Evolutionary conservation across 2,329 filamentous ascomycete genomes (phyloP).

Genomic region (Ascomycota sp.): DNA sequence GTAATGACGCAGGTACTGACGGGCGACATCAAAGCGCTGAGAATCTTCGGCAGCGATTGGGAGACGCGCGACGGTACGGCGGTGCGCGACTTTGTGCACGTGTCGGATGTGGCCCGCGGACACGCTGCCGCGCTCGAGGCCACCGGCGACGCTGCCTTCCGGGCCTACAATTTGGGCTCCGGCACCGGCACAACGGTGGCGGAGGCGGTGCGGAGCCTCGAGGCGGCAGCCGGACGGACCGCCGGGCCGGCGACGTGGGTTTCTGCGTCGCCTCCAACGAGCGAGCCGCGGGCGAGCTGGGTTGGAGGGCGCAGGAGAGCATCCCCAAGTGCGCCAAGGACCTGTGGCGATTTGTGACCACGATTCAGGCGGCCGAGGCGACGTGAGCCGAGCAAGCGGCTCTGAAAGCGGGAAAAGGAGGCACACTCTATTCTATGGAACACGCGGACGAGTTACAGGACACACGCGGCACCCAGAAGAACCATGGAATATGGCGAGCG

Average conservation of each 20-base stretch:
- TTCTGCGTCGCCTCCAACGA: slow-evolving; percentile 20
- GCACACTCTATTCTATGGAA: too few relatives aligned
- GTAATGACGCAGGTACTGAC: slow-evolving; percentile 41
- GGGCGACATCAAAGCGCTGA: slow-evolving; percentile 28
- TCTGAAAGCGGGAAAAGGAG: too few relatives aligned
- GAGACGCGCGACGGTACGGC: slow-evolving; percentile 44
- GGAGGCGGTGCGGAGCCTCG: slow-evolving; percentile 21
- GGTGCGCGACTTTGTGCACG: slow-evolving; percentile 48
- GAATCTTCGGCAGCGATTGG: slow-evolving; percentile 45
- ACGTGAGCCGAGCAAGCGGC: too few relatives aligned
- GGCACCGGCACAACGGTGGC: slow-evolving; percentile 23
- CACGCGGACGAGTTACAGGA: too few relatives aligned
- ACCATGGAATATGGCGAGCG: too few relatives aligned
- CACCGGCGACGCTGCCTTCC: slow-evolving; percentile 11
- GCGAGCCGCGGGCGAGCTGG: slow-evolving; percentile 19
- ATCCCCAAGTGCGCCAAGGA: slow-evolving; percentile 12
- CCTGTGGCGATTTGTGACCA: slow-evolving; percentile 13
- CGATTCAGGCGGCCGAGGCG: not conserved
- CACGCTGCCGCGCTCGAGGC: slow-evolving; percentile 37
- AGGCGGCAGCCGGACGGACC: slow-evolving; percentile 13
- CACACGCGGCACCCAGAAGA: too few relatives aligned
- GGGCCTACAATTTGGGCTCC: slow-evolving; percentile 24
- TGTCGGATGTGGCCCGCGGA: slow-evolving; percentile 41
- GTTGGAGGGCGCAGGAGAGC: slow-evolving; percentile 15
- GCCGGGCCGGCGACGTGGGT: slow-evolving; percentile 22